Evolutionary conservation across 2,329 filamentous ascomycete species (phyloP), one percentile per base, ranked within the genome.

Genomic region (Phialophora chinensis): DNA sequence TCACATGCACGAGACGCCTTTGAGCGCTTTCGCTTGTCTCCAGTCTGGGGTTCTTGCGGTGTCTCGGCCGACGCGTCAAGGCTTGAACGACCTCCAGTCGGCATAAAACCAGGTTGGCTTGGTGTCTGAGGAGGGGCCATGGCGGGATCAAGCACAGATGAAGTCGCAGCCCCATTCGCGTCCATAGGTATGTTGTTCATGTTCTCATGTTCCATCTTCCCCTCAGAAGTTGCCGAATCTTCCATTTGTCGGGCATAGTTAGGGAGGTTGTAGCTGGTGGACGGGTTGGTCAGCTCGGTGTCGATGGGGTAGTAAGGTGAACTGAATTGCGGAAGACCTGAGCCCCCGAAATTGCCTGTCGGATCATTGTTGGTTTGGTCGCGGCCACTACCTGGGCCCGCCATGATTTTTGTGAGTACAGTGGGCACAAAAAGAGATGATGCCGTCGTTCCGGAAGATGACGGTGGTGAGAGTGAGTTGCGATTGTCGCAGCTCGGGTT

Each of bases 1-100:
- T 97, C 92, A 74, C 92, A 97, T 1, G 92, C 93, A 44, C 92
- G 86, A 11, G 92, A 96, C 5, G 95, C 92, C 77, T 96, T 96
- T 5, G 90, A 91, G 66, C 92, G 85, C 77, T 95, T 95, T 69
- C 90, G 83, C 0, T 90, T 89, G 14, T 88, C 86, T 66, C 83
- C 84, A 7, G 65, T 66, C n/a, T 63, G 59, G 25, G 65, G 53
- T 29, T 65, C 65, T 50, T 70, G 68, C 6, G 60, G 52, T 11
- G 49, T 52, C 20, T 72, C 69, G 10, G 61, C 42, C 1, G 65
- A 62, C 3, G 66, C 66, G 31, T 70, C 71, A 8, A 69, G 29
- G 47, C 66, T 72, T 25, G 64, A 49, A 10, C 66, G 71, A n/a
- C 62, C 25, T 14, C 50, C 66, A 23, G 47, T 35, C 10, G 70